Percentiles rank a stretch among this genome's conserved stretches.
These are phyloP conservation scores for Lactuca sativa DNA, from an alignment of 129 eudicot species.

Conservation along the genomic window DNA sequence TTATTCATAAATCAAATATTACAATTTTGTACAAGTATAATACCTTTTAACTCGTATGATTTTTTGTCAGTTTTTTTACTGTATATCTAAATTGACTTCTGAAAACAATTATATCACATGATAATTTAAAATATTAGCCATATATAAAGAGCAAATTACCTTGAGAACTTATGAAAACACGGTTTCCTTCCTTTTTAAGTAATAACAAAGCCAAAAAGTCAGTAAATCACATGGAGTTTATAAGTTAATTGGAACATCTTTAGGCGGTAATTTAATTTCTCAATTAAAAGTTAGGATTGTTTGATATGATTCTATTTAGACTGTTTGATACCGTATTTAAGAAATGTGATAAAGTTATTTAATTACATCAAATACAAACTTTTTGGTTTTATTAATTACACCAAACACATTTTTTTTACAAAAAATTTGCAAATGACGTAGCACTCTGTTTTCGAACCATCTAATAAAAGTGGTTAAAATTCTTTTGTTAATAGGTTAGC, in stretches of 20 bases:
- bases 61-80: neutral
- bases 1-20: no score
- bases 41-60: neutral
- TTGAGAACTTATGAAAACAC: neutral
- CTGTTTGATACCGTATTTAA: neutral
- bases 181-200: neutral
- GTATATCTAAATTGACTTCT: neutral
- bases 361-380: no score
- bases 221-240: neutral
- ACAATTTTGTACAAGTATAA: no score
- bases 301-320: neutral
- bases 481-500: constrained; percentile 61
- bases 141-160: neutral
- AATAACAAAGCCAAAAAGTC: neutral
- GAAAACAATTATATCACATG: neutral
- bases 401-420: neutral
- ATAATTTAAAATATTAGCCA: neutral
- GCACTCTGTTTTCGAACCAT: constrained; percentile 2
- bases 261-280: neutral
- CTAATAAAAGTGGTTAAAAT: constrained; percentile 19
- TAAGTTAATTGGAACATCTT: neutral
- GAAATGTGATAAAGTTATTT: no score
- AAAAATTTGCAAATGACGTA: neutral
- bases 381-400: no score
- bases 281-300: no score